Conservation (phyloP, 1,139 yeast species). For the Taphrina pruni region DNA sequence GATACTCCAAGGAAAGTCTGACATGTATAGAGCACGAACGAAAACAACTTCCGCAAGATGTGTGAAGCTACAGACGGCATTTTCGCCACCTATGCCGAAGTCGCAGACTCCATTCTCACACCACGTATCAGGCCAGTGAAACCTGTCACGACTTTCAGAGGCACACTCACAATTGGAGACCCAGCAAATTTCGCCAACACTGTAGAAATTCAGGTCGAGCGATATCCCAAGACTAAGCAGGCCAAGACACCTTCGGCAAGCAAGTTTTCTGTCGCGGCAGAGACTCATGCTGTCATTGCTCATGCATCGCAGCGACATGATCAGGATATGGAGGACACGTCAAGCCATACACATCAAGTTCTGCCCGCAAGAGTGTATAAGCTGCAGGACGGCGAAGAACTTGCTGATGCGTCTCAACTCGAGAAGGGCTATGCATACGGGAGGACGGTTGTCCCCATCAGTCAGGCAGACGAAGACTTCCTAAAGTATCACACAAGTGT, state of each 20-base stretch:
- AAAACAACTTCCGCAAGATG: constrained; percentile 45
- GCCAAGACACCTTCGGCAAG: constrained; percentile 56
- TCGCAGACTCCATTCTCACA: constrained; percentile 29
- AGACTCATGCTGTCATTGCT: constrained; percentile 14
- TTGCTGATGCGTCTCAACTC: constrained; percentile 49
- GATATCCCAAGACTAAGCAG: constrained; percentile 66
- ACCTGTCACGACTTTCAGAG: constrained; percentile 50
- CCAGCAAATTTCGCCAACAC: constrained; percentile 46
- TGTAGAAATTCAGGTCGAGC: constrained; percentile 58
- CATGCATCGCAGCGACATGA: constrained; percentile 30
- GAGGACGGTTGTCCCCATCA: constrained; percentile 61
- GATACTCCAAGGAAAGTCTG: neutral
- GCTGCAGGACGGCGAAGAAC: constrained; percentile 46
- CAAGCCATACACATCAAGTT: constrained; percentile 22
- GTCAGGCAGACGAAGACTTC: constrained; percentile 57
- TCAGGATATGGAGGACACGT: neutral
- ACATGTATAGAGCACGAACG: constrained; percentile 9
- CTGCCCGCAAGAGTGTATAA: constrained; percentile 39
- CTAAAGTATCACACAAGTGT: constrained; percentile 57
- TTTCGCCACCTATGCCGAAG: constrained; percentile 49
- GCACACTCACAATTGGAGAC: constrained; percentile 56
- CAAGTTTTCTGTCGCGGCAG: constrained; percentile 43
- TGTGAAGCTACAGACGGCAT: constrained; percentile 47
- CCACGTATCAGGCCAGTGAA: constrained; percentile 45
- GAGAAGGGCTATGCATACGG: constrained; percentile 72